phyloP scores from a whole-genome alignment of 2,329 filamentous ascomycete genomes.

The Tolypocladium pustulatum region DNA sequence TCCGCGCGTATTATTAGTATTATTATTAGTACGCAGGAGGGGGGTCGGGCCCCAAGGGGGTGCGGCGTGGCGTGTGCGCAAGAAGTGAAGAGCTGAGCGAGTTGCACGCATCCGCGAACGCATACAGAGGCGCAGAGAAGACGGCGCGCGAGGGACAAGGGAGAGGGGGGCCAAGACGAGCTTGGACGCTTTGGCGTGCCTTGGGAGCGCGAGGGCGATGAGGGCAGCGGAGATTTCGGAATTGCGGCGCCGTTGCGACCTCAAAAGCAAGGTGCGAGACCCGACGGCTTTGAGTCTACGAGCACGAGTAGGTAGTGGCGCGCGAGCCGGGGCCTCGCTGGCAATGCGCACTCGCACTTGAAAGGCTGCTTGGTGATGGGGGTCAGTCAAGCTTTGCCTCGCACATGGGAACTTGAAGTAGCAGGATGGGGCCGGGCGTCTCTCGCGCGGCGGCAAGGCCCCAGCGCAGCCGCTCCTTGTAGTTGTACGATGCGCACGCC shows the following conservation, averaged over 20 bases:
- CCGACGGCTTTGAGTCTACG: background rate
- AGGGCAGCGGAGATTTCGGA: background rate
- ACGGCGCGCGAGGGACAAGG: background rate
- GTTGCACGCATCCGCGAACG: background rate
- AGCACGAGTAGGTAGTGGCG: no score
- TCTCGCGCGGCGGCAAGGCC: no score
- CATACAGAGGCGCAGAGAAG: background rate
- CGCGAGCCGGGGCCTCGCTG: no score
- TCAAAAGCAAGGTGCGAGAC: background rate
- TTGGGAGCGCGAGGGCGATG: background rate
- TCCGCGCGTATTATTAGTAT: conserved; percentile 5
- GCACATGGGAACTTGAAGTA: background rate
- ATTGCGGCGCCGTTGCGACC: background rate
- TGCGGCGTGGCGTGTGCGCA: background rate
- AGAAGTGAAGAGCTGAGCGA: background rate
- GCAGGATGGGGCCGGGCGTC: background rate
- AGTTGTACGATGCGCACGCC: no score
- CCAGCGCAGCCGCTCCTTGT: background rate
- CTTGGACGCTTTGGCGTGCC: background rate
- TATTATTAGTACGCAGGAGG: conserved; percentile 4
- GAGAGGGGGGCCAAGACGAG: background rate
- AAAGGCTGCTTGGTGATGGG: no score
- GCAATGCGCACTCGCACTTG: no score
- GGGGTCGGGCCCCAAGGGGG: background rate
- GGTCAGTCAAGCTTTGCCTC: background rate